Base-by-base conservation (phyloP, 331 rosid genomes). In the Spiraea crenata region DNA sequence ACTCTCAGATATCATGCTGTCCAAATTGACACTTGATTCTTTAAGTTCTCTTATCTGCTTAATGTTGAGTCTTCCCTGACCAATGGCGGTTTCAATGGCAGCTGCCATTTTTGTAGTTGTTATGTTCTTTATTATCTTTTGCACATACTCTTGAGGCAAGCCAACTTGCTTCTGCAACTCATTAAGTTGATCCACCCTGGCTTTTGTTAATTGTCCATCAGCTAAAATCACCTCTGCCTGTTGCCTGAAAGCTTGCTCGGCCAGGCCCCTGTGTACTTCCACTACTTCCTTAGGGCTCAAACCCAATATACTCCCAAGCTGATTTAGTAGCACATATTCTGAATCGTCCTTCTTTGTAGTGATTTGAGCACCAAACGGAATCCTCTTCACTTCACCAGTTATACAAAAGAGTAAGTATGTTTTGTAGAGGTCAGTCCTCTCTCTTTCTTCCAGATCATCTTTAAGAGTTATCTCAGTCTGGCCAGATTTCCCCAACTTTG, bases 221-320 rank as follows among this genome's bases (percentile, higher is more conserved):
- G 99, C 99, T 76, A 95, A 83, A 82, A 95, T 92, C 49, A 95
- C 93, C 86, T 95, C 99, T 5, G 97, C 99, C 74, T 95, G 95
- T 80, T 91, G 91, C 93, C 89, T 85, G 83, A 95, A 95, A 69
- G 90, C 96, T 86, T 89, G 91, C 87, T 95, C 97, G 0, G 99
- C 99, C 50, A 90, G 80, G 72, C 95, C 54, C 75, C 93, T 81
- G 77, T 95, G 99, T 67, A 95, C 96, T 67, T 86, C 99, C 65
- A 91, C 87, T 69, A 75, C 85, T 83, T 91, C 99, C 69, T 78
- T 73, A 58, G 83, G 10, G 83, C 80, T 84, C 92, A 95, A 76
- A 72, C 97, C 99, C 79, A 95, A 80, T 67, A 95, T 91, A 42
- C 81, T 85, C 16, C 99, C 97, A 52, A 95, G 99, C 85, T 91